A percentile compares a stretch with the other conserved stretches of the same genome.
Evolutionary conservation across 2,329 filamentous ascomycete genomes (phyloP).

Genomic region (Aspergillus versicolor): DNA sequence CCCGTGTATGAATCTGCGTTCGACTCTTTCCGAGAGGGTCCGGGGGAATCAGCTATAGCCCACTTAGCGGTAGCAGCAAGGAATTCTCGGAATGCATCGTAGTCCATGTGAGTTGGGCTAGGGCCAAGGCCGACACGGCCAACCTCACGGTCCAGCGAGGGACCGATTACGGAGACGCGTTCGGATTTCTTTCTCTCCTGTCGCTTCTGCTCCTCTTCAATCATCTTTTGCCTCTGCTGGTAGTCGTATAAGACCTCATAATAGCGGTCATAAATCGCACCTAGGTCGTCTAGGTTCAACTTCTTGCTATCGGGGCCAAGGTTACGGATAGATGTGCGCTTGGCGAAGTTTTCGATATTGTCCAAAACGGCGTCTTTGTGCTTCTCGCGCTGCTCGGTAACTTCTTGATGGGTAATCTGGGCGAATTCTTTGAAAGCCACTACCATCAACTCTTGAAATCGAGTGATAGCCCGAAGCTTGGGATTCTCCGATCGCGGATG

Average conservation of each 20-base stretch:
- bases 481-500: slow-evolving; percentile 94
- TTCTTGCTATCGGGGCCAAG: slow-evolving; percentile 94
- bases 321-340: slow-evolving; percentile 93
- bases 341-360: slow-evolving; percentile 96
- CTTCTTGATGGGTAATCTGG: slow-evolving; percentile 87
- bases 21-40: slow-evolving; percentile 54
- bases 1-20: slow-evolving; percentile 53
- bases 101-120: slow-evolving; percentile 93
- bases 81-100: slow-evolving; percentile 93
- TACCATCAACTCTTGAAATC: slow-evolving; percentile 98
- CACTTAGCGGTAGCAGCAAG: slow-evolving; percentile 85
- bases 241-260: slow-evolving; percentile 89
- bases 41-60: slow-evolving; percentile 85
- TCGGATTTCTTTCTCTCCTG: slow-evolving; percentile 60
- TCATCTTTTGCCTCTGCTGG: slow-evolving; percentile 75
- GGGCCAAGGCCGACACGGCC: slow-evolving; percentile 85
- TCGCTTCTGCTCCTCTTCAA: slow-evolving; percentile 70
- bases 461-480: slow-evolving; percentile 88
- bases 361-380: slow-evolving; percentile 93
- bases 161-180: slow-evolving; percentile 42
- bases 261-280: slow-evolving; percentile 89
- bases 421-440: slow-evolving; percentile 98
- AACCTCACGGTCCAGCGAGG: slow-evolving; percentile 65
- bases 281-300: slow-evolving; percentile 79
- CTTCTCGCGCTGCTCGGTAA: slow-evolving; percentile 82